phyloP scores from a whole-genome alignment of 2,329 filamentous ascomycete genomes.

The Sporothrix luriei region DNA sequence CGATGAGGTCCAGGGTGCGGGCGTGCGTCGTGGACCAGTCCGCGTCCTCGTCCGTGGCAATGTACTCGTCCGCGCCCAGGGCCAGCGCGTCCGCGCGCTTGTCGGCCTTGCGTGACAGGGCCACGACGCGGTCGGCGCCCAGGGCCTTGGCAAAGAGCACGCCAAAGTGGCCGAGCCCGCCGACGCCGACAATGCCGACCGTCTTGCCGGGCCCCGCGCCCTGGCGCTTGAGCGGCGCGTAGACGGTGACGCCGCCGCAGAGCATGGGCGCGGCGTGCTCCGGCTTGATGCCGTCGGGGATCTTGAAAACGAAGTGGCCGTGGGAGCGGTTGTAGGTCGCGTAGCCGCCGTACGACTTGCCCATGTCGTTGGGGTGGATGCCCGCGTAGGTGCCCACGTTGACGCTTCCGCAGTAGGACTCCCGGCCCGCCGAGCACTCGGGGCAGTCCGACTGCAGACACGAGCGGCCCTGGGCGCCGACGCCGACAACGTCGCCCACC shows the following conservation, averaged over 20 bases:
- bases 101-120: constrained; percentile 32
- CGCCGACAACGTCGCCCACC: constrained; percentile 36
- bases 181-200: constrained; percentile 37
- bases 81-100: constrained; percentile 33
- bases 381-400: constrained; percentile 32
- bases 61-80: constrained; percentile 35
- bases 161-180: constrained; percentile 37
- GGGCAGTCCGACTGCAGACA: constrained; percentile 44
- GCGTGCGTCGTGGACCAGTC: constrained; percentile 58
- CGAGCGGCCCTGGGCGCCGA: constrained; percentile 34
- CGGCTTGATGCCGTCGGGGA: constrained; percentile 38
- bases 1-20: constrained; percentile 59
- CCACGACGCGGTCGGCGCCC: constrained; percentile 36
- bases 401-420: constrained; percentile 32
- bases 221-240: constrained; percentile 33
- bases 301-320: constrained; percentile 48
- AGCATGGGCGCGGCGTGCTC: constrained; percentile 38
- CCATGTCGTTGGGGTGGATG: constrained; percentile 45
- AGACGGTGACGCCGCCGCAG: constrained; percentile 36
- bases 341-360: constrained; percentile 41
- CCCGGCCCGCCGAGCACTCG: constrained; percentile 30
- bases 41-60: constrained; percentile 51
- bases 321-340: constrained; percentile 39
- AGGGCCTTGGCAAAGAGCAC: constrained; percentile 35
- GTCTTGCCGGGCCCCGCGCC: constrained; percentile 35